phyloP scores from a whole-genome alignment of 768 basidiomycete genomes.

The Suillus alpinus region DNA sequence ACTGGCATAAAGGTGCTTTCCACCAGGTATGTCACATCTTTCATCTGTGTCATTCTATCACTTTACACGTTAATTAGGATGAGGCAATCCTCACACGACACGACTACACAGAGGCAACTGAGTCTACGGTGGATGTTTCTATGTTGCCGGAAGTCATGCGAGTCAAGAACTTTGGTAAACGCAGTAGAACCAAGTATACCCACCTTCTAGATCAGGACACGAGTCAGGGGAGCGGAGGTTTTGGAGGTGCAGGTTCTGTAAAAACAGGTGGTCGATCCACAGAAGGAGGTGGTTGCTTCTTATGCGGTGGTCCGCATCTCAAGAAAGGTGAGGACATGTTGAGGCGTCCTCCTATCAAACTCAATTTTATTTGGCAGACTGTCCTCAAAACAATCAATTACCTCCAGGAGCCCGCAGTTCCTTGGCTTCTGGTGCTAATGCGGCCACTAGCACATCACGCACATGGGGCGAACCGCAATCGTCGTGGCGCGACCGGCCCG shows the following conservation, averaged over 20 bases:
- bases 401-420: constrained; percentile 27
- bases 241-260: constrained; percentile 56
- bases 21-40: constrained; percentile 65
- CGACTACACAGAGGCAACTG: constrained; percentile 89
- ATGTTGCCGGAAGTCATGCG: constrained; percentile 95
- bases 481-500: constrained; percentile 37
- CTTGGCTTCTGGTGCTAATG: constrained; percentile 34
- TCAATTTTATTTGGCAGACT: constrained; percentile 33
- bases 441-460: constrained; percentile 26
- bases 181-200: constrained; percentile 92
- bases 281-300: constrained; percentile 77
- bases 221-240: constrained; percentile 57
- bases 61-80: constrained; percentile 52
- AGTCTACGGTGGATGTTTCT: constrained; percentile 84
- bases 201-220: constrained; percentile 96
- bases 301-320: constrained; percentile 91
- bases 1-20: constrained; percentile 99
- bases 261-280: constrained; percentile 54
- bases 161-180: constrained; percentile 91
- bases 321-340: constrained; percentile 64
- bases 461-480: constrained; percentile 29
- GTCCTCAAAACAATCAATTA: constrained; percentile 47
- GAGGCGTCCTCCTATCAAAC: constrained; percentile 3
- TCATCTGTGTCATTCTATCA: constrained; percentile 6
- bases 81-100: constrained; percentile 78